A percentile compares a stretch with the other conserved stretches of the same genome.
Evolutionary conservation across 176 grass and related monocot genomes (phyloP).

Genomic region (Triticum aestivum): IWGSC_CS_RefSeq_v2.1 NC_057804.1:29883795-29884294

Average conservation of each 20-base stretch:
- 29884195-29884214: slow-evolving; percentile 79
- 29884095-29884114: slow-evolving; percentile 42
- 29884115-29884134: slow-evolving; percentile 93
- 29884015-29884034: not conserved
- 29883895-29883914: not conserved
- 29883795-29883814: not conserved
- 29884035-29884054: slow-evolving; percentile 8
- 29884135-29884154: slow-evolving; percentile 97
- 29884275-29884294: slow-evolving; percentile 69
- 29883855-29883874: too few relatives aligned
- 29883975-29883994: too few relatives aligned
- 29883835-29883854: not conserved
- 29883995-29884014: not conserved
- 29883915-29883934: not conserved
- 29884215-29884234: slow-evolving; percentile 81
- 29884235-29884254: slow-evolving; percentile 92
- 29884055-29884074: not conserved
- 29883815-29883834: slow-evolving; percentile 35
- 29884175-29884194: slow-evolving; percentile 92
- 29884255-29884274: slow-evolving; percentile 78
- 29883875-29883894: not conserved
- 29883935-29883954: not conserved
- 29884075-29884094: slow-evolving; percentile 3
- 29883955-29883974: too few relatives aligned
- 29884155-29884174: slow-evolving; percentile 83